Conservation (phyloP, 129 eudicot genomes). For the Saussurea involucrata region DNA sequence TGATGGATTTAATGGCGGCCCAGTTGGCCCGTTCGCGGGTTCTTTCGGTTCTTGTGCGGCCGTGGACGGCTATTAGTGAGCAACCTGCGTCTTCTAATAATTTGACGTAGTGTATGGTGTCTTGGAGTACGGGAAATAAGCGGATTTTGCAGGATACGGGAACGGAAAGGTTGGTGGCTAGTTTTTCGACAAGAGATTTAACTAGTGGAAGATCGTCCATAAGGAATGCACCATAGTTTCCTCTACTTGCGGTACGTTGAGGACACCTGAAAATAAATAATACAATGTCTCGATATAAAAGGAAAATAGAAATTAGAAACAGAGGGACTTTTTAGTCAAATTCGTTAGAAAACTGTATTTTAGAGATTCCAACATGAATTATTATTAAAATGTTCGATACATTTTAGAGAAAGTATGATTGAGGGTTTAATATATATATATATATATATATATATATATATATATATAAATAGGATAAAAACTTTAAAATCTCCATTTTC, state of each 20-base stretch:
- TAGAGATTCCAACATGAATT: no score
- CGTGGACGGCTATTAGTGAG: conserved; percentile 87
- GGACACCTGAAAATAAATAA: conserved; percentile 63
- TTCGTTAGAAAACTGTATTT: no score
- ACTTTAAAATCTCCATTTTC: no score
- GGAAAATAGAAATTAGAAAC: background rate
- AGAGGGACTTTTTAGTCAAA: background rate
- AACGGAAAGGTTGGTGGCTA: conserved; percentile 62
- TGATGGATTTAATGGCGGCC: conserved; percentile 75
- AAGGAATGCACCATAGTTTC: conserved; percentile 92
- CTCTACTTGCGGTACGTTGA: conserved; percentile 78
- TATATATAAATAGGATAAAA: no score
- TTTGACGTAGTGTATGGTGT: conserved; percentile 71
- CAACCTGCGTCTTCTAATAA: conserved; percentile 94
- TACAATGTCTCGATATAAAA: background rate
- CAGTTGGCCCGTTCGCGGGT: conserved; percentile 78
- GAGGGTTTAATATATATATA: no score
- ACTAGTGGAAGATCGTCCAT: conserved; percentile 95
- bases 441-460: no score
- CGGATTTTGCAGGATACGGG: conserved; percentile 97
- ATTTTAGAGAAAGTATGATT: no score
- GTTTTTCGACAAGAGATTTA: conserved; percentile 71
- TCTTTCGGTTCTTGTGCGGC: conserved; percentile 91
- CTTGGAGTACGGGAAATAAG: conserved; percentile 68
- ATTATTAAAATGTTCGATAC: no score